Evolutionary conservation across 805 yeast genomes (phyloP), one percentile per base, ranked within the genome.

Genomic region (Candida dendrica): DNA sequence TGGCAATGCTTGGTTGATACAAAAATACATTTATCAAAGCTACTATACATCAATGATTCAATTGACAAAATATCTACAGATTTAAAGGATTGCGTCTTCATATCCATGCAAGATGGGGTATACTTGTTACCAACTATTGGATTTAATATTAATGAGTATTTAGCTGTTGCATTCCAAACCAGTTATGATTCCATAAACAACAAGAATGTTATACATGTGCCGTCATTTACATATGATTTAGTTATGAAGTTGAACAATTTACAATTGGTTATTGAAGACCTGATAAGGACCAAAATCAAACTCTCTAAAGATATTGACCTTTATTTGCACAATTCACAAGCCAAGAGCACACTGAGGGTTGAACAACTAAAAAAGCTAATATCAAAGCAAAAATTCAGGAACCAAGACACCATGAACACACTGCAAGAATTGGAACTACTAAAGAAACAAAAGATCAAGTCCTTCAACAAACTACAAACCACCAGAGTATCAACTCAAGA

Each of bases 171-270:
- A 32, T 11, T 33, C 15, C 6, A 11, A 27, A 11, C 19, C 39
- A 39, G 36, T 11, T 42, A n/a, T 6, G 36, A 13, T 19, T 9
- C 27, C 7, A 38, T 20, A 22, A 34, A 29, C 27, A 37, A 18
- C 42, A 34, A 20, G 7, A 16, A 24, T 7, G 33, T 20, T 15
- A 24, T 36, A 22, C 42, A n/a, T 16, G 43, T 42, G 4, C 40
- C 37, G 9, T 56, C 68, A 1, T 58, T 69, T 41, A 52, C 65
- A 0, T 69, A 61, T 47, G 73, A 68, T 42, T 65, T 63, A 22
- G 57, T 66, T 11, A 66, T 69, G 72, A 68, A 66, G 40, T 41
- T 69, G 44, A 66, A 66, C 39, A 67, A 67, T 26, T 47, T 65
- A 13, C 63, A 65, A 14, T 45, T 56, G 15, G 64, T 69, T 39